Evolutionary conservation across 2,329 filamentous ascomycete species (phyloP), one percentile per base, ranked within the genome.

Genomic region (Colletotrichum viniferum): DNA sequence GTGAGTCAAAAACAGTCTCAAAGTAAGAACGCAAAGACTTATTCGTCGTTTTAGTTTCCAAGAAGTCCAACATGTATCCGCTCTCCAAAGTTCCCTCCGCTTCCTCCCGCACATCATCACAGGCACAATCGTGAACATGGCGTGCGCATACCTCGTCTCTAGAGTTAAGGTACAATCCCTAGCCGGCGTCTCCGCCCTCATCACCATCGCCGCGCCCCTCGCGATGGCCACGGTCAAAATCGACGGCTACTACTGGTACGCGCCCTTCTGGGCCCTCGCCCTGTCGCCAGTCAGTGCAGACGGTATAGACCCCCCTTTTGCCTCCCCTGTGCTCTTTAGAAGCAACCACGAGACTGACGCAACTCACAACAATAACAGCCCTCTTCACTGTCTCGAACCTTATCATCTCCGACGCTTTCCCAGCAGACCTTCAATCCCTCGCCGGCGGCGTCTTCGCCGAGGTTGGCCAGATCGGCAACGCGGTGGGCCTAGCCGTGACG

Each of bases 371-470:
- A 24, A 32, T 65, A 14, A 7, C 18, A 81, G 88, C 90, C 0
- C 82, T 92, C 1, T 92, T 91, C 78, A 92, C 89, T 0, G 87
- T 91, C 0, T 89, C 87, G 0, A 85, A 88, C 56, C 84, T 92
- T 2, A 84, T 92, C 5, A 88, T 92, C 4, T 87, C 88, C 0
- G 87, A 90, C 30, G 87, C 86, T 1, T 92, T 92, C 74, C 89
- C 90, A 0, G 81, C 85, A 0, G 83, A 89, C 21, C 87, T 86
- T 3, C 91, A 93, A 73, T 90, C 88, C 0, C 84, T 93, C 1
- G 91, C 90, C 0, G 91, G 91, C 0, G 90, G 88, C 0, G 89
- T 92, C 0, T 92, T 92, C 81, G 92, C 90, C 68, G 90, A 89
- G 3, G 85, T 90, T 1, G 86, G 86, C 1, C 90, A 92, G 71